Evolutionary conservation across 2,329 filamentous ascomycete genomes (phyloP), one percentile per base, ranked within the genome.

Genomic region (Helminthosporium solani): DNA sequence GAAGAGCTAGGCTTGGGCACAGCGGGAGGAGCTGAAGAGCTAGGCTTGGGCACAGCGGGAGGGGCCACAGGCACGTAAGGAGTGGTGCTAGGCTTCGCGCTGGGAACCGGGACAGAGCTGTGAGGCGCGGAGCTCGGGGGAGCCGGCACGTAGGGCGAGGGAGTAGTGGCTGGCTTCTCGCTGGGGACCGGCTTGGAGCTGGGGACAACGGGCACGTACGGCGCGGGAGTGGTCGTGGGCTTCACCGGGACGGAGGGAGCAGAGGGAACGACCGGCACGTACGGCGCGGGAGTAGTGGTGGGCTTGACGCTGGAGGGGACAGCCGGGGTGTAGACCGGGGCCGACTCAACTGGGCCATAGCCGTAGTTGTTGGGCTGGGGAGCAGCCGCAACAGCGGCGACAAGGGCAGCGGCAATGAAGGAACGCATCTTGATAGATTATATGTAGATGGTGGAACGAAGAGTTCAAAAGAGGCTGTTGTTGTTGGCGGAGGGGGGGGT

Each of bases 391-490:
- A 58, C 68, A 43, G 63, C 47, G 53, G 60, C 53, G 53, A 61
- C 63, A 47, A 64, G 57, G 50, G 65, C 60, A 59, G 63, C 58
- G 52, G 62, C 60, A 56, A 66, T 57, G 54, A 62, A 63, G 61
- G 63, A 61, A 63, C 66, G 67, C 68, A 71, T 71, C 57, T 70
- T 71, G 68, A 63, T 58, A 61, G 63, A 65, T 68, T 60, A 54
- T 49, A 48, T 58, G 54, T 61, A 48, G 50, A 56, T 60, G 38
- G 38, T 37, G 28, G 40, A 35, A 38, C 39, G 54, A 50, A 54
- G 50, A 58, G 50, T 55, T 52, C 19, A 49, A 57, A 47, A 49
- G 53, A 47, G 49, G 28, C 39, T 52, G 55, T 52, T 48, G 53
- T 36, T 49, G 44, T 44, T 40, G 54, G 47, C 45, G 54, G 49